A percentile compares a stretch with the other conserved stretches of the same genome.
Conservation (phyloP, 2,329 filamentous ascomycete species). For the Aspergillus vadensis region DNA sequence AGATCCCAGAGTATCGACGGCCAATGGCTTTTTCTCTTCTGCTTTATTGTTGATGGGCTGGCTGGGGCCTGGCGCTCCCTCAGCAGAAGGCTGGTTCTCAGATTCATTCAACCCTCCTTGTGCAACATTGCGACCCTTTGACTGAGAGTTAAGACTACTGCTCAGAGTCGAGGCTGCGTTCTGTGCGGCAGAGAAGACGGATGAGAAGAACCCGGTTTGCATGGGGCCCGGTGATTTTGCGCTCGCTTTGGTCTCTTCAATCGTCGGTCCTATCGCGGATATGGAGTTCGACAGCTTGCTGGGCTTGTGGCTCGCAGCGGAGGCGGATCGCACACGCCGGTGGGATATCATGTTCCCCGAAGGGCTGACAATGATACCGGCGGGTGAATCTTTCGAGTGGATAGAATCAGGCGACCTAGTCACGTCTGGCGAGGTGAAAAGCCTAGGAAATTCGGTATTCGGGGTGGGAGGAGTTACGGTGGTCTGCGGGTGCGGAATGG, state of each 20-base stretch:
- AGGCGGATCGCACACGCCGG: constrained; percentile 62
- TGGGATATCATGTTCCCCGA: constrained; percentile 75
- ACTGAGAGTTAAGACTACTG: constrained; percentile 59
- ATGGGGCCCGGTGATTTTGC: constrained; percentile 59
- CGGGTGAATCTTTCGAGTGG: constrained; percentile 29
- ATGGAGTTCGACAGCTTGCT: constrained; percentile 85
- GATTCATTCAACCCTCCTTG: constrained; percentile 32
- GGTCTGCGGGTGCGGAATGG: constrained; percentile 46
- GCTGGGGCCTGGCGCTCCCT: constrained; percentile 30
- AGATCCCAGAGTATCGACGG: constrained; percentile 83
- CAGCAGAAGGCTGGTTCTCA: constrained; percentile 32
- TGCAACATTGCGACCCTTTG: constrained; percentile 43
- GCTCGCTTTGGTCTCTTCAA: constrained; percentile 61
- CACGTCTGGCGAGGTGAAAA: constrained; percentile 31
- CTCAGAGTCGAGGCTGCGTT: constrained; percentile 83
- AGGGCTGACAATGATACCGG: constrained; percentile 60
- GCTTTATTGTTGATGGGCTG: constrained; percentile 30
- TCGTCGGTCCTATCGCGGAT: constrained; percentile 70
- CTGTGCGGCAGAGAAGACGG: constrained; percentile 88
- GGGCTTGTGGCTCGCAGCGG: constrained; percentile 58
- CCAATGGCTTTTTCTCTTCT: constrained; percentile 66
- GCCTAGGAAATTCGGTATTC: constrained; percentile 38
- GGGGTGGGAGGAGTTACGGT: constrained; percentile 67
- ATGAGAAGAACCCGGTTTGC: constrained; percentile 79
- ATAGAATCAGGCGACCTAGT: constrained; percentile 45